Evolutionary conservation across 768 basidiomycete species (phyloP), one percentile per base, ranked within the genome.

Genomic region (Russula griseocarnosa): DNA sequence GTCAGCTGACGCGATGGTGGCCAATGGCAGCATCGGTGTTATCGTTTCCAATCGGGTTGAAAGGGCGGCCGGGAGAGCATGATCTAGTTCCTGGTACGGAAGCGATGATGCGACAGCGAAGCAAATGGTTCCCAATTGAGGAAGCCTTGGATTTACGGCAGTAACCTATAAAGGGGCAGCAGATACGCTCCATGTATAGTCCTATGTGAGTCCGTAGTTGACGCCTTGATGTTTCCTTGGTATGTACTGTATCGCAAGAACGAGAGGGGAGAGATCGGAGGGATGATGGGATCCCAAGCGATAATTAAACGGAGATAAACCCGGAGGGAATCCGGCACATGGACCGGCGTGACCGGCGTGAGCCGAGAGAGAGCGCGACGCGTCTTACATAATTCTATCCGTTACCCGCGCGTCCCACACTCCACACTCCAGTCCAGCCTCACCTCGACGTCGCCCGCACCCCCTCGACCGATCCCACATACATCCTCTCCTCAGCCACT

Each of bases 391-490:
- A 68, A 67, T 51, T 24, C 46, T 54, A 44, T 60, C 63, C 54
- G 32, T 66, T 55, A 59, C 59, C 60, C 60, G 61, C 65, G 66
- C 67, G 67, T 66, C 67, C 61, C 66, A 68, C 67, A 63, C 65
- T 44, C 58, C 44, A 46, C 54, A n/a, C n/a, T n/a, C 61, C 44
- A n/a, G 11, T 46, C 44, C 55, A 55, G 52, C 67, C 66, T 63
- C 65, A 44, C 66, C 59, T 58, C 55, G 22, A 46, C 66, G 54
- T 40, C 58, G 49, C 30, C 46, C 50, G 26, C 55, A 56, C 52
- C 51, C 47, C 61, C 42, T 26, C 47, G 34, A 18, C 55, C 42
- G 44, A 18, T 38, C 34, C 65, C 57, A 4, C 55, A 26, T 59
- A 54, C 30, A 47, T 61, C 47, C 42, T 20, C 66, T 22, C 46